Percentiles rank a stretch among this genome's conserved stretches.
phyloP scores from a whole-genome alignment of 2,329 filamentous ascomycete species.

The Fusarium coicis region DNA sequence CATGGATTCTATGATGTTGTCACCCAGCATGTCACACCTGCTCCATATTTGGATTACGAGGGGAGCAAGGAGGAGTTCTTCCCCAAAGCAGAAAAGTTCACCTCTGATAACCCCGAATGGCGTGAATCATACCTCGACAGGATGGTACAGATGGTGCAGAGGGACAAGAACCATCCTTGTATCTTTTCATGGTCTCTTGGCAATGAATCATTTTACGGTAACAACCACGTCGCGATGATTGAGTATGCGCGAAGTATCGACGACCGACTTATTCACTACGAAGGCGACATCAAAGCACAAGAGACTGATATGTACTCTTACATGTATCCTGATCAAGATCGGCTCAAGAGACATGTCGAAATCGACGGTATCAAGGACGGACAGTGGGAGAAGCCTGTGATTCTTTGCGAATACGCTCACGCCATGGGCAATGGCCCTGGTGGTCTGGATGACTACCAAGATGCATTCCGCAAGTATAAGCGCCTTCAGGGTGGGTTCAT shows the following conservation, averaged over 20 bases:
- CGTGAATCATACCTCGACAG: not conserved
- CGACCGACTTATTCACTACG: slow-evolving; percentile 11
- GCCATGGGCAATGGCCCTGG: slow-evolving; percentile 8
- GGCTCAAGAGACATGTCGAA: slow-evolving; percentile 4
- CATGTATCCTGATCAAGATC: slow-evolving; percentile 16
- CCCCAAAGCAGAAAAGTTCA: slow-evolving; percentile 12
- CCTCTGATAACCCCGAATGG: slow-evolving; percentile 15
- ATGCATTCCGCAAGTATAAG: not conserved
- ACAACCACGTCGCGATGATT: slow-evolving; percentile 11
- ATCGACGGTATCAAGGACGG: slow-evolving; percentile 1
- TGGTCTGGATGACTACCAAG: not conserved
- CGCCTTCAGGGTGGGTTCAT: slow-evolving; percentile 13
- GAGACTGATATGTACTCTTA: slow-evolving; percentile 16
- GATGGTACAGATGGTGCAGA: slow-evolving; percentile 11
- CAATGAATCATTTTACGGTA: slow-evolving; percentile 10
- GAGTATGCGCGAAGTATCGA: slow-evolving; percentile 10
- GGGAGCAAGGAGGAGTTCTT: slow-evolving; percentile 20
- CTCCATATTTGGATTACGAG: slow-evolving; percentile 13
- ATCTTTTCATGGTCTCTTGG: slow-evolving; percentile 17
- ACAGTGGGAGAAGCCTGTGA: slow-evolving; percentile 2
- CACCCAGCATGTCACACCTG: slow-evolving; percentile 1
- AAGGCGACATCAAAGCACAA: slow-evolving; percentile 19
- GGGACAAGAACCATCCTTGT: slow-evolving; percentile 16
- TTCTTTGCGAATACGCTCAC: slow-evolving; percentile 15
- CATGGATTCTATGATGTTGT: slow-evolving; percentile 17